Base-by-base conservation (phyloP, 2,329 filamentous ascomycete species). In the Fusarium stilboides region DNA sequence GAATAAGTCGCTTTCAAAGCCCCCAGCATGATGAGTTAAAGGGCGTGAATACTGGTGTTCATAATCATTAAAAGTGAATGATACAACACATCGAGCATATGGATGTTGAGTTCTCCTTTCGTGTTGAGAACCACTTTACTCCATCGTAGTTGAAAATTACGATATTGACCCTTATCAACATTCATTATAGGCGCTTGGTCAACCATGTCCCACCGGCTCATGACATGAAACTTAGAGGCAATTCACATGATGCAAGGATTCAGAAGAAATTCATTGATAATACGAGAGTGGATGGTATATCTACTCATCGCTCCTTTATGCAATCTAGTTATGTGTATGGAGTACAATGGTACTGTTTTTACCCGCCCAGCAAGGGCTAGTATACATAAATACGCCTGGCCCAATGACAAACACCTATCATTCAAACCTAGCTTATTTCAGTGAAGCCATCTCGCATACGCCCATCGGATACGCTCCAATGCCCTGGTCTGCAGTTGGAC, bases 381-480 rank as follows among this genome's bases (percentile, higher is more conserved):
- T 73, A 57, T 64, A 70, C 65, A 65, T 47, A 34, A 51, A 7
- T 24, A 24, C 33, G 40, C 55, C n/a, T 42, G 12, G 39, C 57
- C 44, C 15, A 40, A 33, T 17, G 26, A 51, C 20, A 34, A 47
- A 19, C 24, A 40, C 33, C 31, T 37, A 24, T 39, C 10, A 22
- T 24, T 15, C 36, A 8, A 26, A 9, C 5, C 22, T 44, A 3
- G 10, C 47, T 70, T 76, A 83, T 59, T 76, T 80, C 53, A 93
- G 77, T 64, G 59, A 33, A 64, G 61, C 91, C 92, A 98, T 77
- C 90, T 91, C 3, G 88, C 88, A 83, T 98, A 98, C 6, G 92
- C 92, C 95, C 96, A 98, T 67, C 93, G 87, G 71, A 98, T 94
- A 62, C 96, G 87, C 73, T 94, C 89, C 55, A 97, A 82, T 43